phyloP scores from a whole-genome alignment of 768 basidiomycete species.

The Peribolospora kevripleyi region DNA sequence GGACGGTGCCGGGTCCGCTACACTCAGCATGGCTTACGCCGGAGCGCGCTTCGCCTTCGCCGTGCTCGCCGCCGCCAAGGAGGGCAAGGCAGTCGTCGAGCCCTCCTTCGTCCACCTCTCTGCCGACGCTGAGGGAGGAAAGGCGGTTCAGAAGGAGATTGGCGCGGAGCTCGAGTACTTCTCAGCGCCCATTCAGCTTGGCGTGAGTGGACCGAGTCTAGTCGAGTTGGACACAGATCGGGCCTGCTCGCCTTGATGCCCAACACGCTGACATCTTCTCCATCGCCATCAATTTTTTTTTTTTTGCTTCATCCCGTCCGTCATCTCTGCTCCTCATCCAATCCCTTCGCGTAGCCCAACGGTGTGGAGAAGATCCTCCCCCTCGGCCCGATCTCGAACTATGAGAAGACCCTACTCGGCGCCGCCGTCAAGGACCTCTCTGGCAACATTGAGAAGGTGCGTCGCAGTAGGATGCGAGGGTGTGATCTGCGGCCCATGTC shows the following conservation, averaged over 20 bases:
- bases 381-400: conserved; percentile 48
- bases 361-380: conserved; percentile 61
- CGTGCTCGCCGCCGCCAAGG: conserved; percentile 57
- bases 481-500: no score
- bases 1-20: conserved; percentile 75
- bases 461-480: neutral
- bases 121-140: conserved; percentile 44
- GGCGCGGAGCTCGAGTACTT: conserved; percentile 61
- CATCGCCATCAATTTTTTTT: neutral
- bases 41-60: conserved; percentile 71
- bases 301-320: neutral
- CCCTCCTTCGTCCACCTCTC: conserved; percentile 63
- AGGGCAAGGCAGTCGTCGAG: conserved; percentile 55
- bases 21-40: conserved; percentile 89
- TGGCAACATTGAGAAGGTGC: conserved; percentile 36
- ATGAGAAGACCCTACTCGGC: conserved; percentile 50
- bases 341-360: conserved; percentile 33
- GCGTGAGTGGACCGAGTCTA: conserved; percentile 27
- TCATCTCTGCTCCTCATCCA: neutral
- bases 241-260: neutral
- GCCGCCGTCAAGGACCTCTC: conserved; percentile 58
- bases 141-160: conserved; percentile 54
- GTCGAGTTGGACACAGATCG: neutral
- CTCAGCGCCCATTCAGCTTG: conserved; percentile 66
- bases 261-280: neutral